These are phyloP conservation scores for Zoysia japonica DNA, from an alignment of 176 grass and related monocot genomes.

Conservation along the genomic window DNA sequence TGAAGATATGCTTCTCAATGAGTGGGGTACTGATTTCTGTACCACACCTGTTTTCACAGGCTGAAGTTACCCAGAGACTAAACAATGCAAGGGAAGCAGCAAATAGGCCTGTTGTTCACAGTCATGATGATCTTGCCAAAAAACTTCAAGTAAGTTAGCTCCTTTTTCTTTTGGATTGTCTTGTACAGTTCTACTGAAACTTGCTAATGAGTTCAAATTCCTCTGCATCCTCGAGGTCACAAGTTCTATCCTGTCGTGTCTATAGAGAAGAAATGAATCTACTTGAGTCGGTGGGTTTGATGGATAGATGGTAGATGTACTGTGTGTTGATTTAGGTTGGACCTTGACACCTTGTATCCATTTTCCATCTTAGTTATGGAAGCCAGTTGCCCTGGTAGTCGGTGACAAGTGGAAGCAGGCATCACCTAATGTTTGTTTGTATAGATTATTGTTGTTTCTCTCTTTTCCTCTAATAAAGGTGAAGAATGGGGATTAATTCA, in stretches of 20 bases:
- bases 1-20: not conserved
- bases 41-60: slow-evolving; percentile 42
- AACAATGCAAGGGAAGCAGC: slow-evolving; percentile 75
- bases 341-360: not conserved
- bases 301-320: not conserved
- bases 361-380: not conserved
- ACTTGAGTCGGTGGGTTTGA: not conserved
- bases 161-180: slow-evolving; percentile 6
- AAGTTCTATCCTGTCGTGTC: not conserved
- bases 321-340: not conserved
- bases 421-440: not conserved
- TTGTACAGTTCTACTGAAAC: slow-evolving; percentile 11
- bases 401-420: not conserved
- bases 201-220: not conserved
- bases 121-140: slow-evolving; percentile 92
- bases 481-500: not conserved
- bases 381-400: not conserved
- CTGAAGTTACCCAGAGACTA: slow-evolving; percentile 84
- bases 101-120: slow-evolving; percentile 71
- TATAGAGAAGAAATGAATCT: not conserved
- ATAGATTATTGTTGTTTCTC: not conserved
- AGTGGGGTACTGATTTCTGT: slow-evolving; percentile 12
- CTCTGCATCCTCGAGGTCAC: not conserved
- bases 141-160: slow-evolving; percentile 73
- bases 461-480: not conserved